A percentile compares a stretch with the other conserved stretches of the same genome.
Evolutionary conservation across 148 eudicot species (phyloP).

Genomic region (Silene uniflora): DNA sequence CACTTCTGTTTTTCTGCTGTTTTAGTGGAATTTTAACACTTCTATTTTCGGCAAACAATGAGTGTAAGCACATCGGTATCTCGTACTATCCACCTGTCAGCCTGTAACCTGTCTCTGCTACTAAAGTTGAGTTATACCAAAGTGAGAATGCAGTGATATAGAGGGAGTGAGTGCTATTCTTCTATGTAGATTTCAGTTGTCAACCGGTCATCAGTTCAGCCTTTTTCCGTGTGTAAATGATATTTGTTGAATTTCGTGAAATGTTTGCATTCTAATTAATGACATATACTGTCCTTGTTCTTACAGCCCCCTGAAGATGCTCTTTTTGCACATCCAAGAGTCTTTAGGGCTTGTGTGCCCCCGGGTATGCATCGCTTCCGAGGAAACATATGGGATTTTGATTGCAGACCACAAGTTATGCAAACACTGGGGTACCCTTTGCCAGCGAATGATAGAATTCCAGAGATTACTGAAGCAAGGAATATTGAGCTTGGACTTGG

Average conservation of each 20-base stretch:
- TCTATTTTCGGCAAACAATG: too few relatives aligned
- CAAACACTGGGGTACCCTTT: conserved; percentile 72
- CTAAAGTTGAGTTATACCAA: too few relatives aligned
- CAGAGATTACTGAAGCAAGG: conserved; percentile 92
- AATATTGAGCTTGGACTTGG: conserved; percentile 98
- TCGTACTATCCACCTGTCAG: too few relatives aligned
- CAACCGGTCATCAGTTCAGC: background rate
- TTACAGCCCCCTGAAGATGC: conserved; percentile 98
- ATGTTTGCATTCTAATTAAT: background rate
- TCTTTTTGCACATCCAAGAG: conserved; percentile 92
- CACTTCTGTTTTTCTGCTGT: too few relatives aligned
- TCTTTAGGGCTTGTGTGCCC: conserved; percentile 95
- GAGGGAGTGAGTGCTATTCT: too few relatives aligned
- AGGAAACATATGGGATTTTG: conserved; percentile 97
- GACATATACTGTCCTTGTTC: conserved; percentile 13
- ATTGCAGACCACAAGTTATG: conserved; percentile 86
- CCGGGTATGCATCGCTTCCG: conserved; percentile 98
- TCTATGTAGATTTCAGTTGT: background rate
- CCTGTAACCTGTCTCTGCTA: too few relatives aligned
- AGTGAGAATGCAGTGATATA: too few relatives aligned
- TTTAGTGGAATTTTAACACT: too few relatives aligned
- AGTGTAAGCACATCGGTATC: too few relatives aligned
- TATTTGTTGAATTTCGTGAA: background rate
- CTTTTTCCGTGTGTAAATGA: too few relatives aligned
- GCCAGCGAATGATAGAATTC: conserved; percentile 58